A percentile compares a stretch with the other conserved stretches of the same genome.
These are phyloP conservation scores for Torulaspora maleeae DNA, from an alignment of 805 yeast genomes.

Conservation along the genomic window DNA sequence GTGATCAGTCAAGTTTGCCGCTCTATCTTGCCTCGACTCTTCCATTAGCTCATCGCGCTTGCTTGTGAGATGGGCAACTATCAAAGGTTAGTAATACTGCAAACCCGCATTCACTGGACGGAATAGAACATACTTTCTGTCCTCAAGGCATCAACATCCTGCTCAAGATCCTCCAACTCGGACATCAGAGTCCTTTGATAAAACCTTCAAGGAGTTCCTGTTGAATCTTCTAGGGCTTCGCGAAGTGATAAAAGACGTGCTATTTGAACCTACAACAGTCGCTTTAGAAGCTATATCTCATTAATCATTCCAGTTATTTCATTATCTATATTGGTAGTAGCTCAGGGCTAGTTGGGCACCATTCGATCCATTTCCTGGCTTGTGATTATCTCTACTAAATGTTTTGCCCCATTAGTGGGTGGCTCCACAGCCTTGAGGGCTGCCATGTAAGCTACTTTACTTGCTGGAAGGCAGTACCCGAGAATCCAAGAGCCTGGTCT, in stretches of 20 bases:
- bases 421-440: slow-evolving; percentile 15
- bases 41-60: slow-evolving; percentile 15
- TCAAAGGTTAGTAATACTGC: slow-evolving; percentile 20
- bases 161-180: slow-evolving; percentile 30
- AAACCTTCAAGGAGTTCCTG: neutral
- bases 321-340: neutral
- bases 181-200: slow-evolving; percentile 22
- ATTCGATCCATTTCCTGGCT: slow-evolving; percentile 23
- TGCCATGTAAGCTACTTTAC: slow-evolving; percentile 19
- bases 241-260: neutral
- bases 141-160: slow-evolving; percentile 37
- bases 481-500: slow-evolving; percentile 22
- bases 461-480: slow-evolving; percentile 27
- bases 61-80: slow-evolving; percentile 16
- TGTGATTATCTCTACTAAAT: slow-evolving; percentile 15
- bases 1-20: slow-evolving; percentile 5
- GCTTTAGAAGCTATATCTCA: no score
- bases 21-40: slow-evolving; percentile 7
- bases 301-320: no score
- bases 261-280: no score
- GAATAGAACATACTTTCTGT: slow-evolving; percentile 30
- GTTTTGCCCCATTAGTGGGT: slow-evolving; percentile 1
- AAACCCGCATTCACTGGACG: neutral
- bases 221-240: neutral
- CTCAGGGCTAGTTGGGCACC: neutral